Base-by-base conservation (phyloP, 257 asterid species). In the Solanum etuberosum region DNA sequence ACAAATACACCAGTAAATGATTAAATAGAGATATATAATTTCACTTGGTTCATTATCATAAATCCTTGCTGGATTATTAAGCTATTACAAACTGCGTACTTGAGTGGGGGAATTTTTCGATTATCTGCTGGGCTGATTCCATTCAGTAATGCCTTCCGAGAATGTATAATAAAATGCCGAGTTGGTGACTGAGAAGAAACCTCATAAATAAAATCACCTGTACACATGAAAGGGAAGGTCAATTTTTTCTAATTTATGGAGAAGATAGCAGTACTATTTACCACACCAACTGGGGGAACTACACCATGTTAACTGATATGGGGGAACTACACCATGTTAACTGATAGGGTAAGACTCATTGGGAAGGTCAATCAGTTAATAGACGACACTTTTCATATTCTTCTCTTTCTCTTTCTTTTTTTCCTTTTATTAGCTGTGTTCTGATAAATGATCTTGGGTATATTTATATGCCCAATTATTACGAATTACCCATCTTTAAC, bases 111-210 rank as follows among this genome's bases (percentile, higher is more conserved):
- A 73, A 95, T 97, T 85, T 94, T 90, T 89, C 98, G 92, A 92
- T 97, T 97, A 70, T 97, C 98, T 87, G 93, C 94, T 87, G 98
- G 98, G 92, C 93, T 94, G 87, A 97, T 92, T 92, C 99, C 99
- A 86, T 94, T 97, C 37, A 97, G 96, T 88, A 97, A 92, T 84
- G 99, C 99, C 94, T 97, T 97, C 80, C 99, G 91, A 83, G 98
- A 95, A 92, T 97, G 99, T 92, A 97, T 91, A 72, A 97, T 86
- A 86, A 97, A 97, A 94, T 97, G 99, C 93, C 90, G 96, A 61
- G 95, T 89, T 87, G 99, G 99, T 51, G 99, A 97, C 85, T 88
- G 96, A 85, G 98, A 95, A 83, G 99, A 95, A 87, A 95, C 99
- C 94, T 90, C 95, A 84, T 97, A 91, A 86, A 97, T 93, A 88